Evolutionary conservation across 192 early-diverging fungal genomes (phyloP).

Genomic region (Coemansia pectinata): DNA sequence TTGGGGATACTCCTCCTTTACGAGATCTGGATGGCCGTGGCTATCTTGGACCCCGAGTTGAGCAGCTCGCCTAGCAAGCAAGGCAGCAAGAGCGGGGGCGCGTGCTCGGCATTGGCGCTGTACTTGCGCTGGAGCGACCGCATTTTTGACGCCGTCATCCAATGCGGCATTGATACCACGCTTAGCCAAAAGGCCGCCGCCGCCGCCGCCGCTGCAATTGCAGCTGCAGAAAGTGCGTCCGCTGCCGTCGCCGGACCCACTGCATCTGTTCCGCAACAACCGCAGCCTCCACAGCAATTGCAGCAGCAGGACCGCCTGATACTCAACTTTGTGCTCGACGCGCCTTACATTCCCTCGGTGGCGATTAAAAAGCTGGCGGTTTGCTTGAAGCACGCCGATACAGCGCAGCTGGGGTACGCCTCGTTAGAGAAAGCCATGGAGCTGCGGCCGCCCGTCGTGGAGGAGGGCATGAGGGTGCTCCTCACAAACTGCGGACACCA

Average conservation of each 20-base stretch:
- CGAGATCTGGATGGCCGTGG: slow-evolving; percentile 52
- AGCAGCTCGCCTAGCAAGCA: slow-evolving; percentile 3
- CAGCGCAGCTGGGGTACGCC: slow-evolving; percentile 30
- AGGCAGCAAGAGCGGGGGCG: neutral
- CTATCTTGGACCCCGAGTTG: slow-evolving; percentile 34
- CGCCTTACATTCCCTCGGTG: slow-evolving; percentile 17
- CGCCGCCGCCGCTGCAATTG: slow-evolving; percentile 10
- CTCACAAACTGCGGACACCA: slow-evolving; percentile 41
- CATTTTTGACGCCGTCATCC: slow-evolving; percentile 38
- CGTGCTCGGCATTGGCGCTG: slow-evolving; percentile 23
- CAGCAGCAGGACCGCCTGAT: slow-evolving; percentile 19
- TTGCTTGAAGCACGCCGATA: slow-evolving; percentile 23
- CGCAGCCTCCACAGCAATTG: slow-evolving; percentile 3
- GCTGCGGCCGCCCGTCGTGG: slow-evolving; percentile 39
- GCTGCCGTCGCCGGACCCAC: neutral
- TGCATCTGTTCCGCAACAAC: neutral
- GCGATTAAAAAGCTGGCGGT: slow-evolving; percentile 20
- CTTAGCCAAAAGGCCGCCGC: slow-evolving; percentile 12
- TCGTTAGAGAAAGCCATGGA: slow-evolving; percentile 46
- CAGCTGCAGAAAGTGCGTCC: neutral
- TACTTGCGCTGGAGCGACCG: slow-evolving; percentile 47
- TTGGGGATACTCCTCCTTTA: slow-evolving; percentile 41
- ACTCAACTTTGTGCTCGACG: slow-evolving; percentile 40
- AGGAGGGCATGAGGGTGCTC: slow-evolving; percentile 30
- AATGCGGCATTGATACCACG: slow-evolving; percentile 16